These are phyloP conservation scores for Cyberlindnera mycetangii DNA, from an alignment of 805 yeast genomes.

Conservation along the genomic window DNA sequence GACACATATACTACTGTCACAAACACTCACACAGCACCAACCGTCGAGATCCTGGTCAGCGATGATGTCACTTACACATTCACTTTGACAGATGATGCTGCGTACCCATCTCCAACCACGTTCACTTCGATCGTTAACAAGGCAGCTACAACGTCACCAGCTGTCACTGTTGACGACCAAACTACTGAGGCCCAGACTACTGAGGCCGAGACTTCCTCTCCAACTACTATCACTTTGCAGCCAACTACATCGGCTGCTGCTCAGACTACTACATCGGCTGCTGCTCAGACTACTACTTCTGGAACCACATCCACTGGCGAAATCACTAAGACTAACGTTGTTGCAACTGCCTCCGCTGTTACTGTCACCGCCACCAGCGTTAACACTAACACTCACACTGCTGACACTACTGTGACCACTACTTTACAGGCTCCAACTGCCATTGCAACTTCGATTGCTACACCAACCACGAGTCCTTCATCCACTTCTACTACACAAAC, in stretches of 20 bases:
- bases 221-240: constrained; percentile 19
- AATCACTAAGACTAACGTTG: constrained; percentile 10
- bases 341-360: constrained; percentile 19
- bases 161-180: constrained; percentile 10
- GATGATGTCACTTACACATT: constrained; percentile 37
- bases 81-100: constrained; percentile 36
- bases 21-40: constrained; percentile 37
- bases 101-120: constrained; percentile 35
- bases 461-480: constrained; percentile 17
- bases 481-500: constrained; percentile 17
- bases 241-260: constrained; percentile 16
- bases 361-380: constrained; percentile 29
- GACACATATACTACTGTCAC: constrained; percentile 40
- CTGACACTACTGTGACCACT: constrained; percentile 20
- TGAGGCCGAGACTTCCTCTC: constrained; percentile 11
- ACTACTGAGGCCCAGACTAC: background rate
- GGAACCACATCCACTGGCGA: constrained; percentile 16
- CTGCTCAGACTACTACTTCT: constrained; percentile 17
- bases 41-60: constrained; percentile 37
- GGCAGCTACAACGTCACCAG: constrained; percentile 20
- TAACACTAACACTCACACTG: constrained; percentile 16
- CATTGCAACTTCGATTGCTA: constrained; percentile 15
- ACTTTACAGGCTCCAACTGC: constrained; percentile 24
- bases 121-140: constrained; percentile 29
- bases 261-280: constrained; percentile 20